A percentile compares a stretch with the other conserved stretches of the same genome.
phyloP scores from a whole-genome alignment of 768 basidiomycete species.

The Russula emetica region DNA sequence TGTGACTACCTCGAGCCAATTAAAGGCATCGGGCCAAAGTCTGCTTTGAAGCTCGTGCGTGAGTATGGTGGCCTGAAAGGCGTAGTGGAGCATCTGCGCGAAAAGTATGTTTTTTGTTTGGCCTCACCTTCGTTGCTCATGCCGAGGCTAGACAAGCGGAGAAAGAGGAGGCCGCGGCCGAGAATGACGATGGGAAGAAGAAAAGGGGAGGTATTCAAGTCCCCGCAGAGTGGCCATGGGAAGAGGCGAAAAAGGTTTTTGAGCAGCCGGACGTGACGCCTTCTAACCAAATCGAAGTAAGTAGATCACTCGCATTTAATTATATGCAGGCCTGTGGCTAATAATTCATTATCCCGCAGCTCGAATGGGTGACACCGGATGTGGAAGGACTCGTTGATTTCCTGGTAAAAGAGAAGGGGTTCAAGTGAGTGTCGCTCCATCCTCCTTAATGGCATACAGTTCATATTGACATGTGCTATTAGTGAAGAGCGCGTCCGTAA shows the following conservation, averaged over 20 bases:
- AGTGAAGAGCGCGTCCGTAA: constrained; percentile 97
- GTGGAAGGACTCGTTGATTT: constrained; percentile 92
- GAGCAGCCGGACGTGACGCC: constrained; percentile 85
- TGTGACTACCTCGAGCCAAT: constrained; percentile 99
- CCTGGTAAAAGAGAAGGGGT: constrained; percentile 91
- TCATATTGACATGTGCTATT: constrained; percentile 12
- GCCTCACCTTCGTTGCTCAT: constrained; percentile 10
- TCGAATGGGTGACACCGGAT: constrained; percentile 94
- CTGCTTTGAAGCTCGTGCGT: constrained; percentile 85
- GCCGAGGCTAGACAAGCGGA: constrained; percentile 38
- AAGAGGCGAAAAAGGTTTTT: constrained; percentile 90
- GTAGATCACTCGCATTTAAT: constrained; percentile 43
- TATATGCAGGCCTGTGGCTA: background rate
- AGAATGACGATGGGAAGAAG: constrained; percentile 51
- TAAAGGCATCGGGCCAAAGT: constrained; percentile 93
- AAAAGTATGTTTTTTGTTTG: constrained; percentile 49
- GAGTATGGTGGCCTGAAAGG: constrained; percentile 70
- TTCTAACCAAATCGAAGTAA: constrained; percentile 79
- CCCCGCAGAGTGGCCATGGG: constrained; percentile 97
- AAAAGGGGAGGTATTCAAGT: constrained; percentile 74
- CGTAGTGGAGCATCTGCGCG: constrained; percentile 73
- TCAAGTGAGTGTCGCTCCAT: constrained; percentile 58
- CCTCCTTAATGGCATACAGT: background rate
- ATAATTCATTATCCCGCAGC: constrained; percentile 41
- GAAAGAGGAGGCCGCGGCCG: constrained; percentile 40